phyloP scores from a whole-genome alignment of 2,329 filamentous ascomycete species.

The Fusarium cyanostomum region DNA sequence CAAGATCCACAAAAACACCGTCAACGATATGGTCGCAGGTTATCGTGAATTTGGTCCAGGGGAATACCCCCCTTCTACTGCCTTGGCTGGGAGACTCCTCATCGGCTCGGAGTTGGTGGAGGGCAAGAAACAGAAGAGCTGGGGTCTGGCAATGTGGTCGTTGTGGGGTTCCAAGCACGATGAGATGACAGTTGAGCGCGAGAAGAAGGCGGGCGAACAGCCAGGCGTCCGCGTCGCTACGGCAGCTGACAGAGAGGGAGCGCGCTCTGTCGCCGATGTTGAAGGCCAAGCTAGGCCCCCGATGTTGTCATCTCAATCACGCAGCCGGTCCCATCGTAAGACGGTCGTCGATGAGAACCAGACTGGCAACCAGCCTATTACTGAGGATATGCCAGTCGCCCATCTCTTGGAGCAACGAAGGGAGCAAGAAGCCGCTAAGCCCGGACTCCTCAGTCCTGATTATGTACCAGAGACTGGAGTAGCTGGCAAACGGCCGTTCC shows the following conservation, averaged over 20 bases:
- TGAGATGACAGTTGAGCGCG: conserved; percentile 72
- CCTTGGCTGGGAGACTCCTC: conserved; percentile 76
- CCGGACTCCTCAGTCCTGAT: conserved; percentile 56
- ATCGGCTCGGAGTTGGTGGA: conserved; percentile 52
- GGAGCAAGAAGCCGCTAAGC: conserved; percentile 50
- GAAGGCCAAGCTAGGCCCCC: conserved; percentile 49
- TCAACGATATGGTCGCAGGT: conserved; percentile 76
- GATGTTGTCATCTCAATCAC: conserved; percentile 37
- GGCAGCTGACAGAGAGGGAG: conserved; percentile 54
- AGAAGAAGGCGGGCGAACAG: conserved; percentile 60
- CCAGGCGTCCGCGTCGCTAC: conserved; percentile 47
- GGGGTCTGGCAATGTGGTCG: conserved; percentile 84
- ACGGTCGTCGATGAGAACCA: conserved; percentile 63
- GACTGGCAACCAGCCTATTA: conserved; percentile 46
- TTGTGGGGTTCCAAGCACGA: conserved; percentile 92
- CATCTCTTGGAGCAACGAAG: conserved; percentile 55
- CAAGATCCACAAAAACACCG: conserved; percentile 76
- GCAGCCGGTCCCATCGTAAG: conserved; percentile 56
- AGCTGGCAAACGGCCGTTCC: conserved; percentile 70
- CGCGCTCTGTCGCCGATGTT: conserved; percentile 54
- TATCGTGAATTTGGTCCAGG: conserved; percentile 75
- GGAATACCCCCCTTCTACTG: conserved; percentile 84
- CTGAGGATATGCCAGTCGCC: conserved; percentile 55
- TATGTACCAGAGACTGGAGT: conserved; percentile 59
- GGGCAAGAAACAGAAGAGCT: conserved; percentile 71